Base-by-base conservation (phyloP, 208 protist species). In the Crithidia mellificae region DNA sequence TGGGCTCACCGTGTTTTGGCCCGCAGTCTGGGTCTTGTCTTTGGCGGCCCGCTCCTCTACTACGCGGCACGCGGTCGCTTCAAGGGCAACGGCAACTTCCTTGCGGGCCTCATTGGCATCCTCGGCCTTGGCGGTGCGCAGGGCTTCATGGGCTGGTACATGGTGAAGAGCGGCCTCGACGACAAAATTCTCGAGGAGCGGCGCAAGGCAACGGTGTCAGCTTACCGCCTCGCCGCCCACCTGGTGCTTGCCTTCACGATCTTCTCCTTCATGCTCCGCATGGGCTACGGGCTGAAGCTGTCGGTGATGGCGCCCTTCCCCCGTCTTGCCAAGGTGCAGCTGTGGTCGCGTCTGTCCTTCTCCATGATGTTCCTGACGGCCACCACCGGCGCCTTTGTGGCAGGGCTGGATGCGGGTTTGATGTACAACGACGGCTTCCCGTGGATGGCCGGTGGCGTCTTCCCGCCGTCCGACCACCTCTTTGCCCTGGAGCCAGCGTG, bases 141-240 rank as follows among this genome's bases (percentile, higher is more conserved):
- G 77, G 98, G 98, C 53, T 76, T 92, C 24, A 81, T 99, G 62
- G 98, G 98, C 8, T 99, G 98, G 98, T 98, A 97, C 79, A 99
- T 99, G 98, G 98, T 99, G 22, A 93, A 91, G 65, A 96, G 86
- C 59, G 98, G 98, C 14, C 87, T 99, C 7, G 91, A 98, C 58
- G 69, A 88, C 43, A 88, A 85, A 55, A 68, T 89, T 70, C 62
- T 94, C 14, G 81, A 95, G 62, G 85, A 95, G 76, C 72, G 75
- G 44, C 68, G 72, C 65, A 93, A 83, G 77, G 92, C 75, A 11
- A 94, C 64, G 17, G 84, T 84, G 55, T 97, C 73, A 49, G 91
- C 76, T 67, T 98, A 98, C 80, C 81, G 97, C 41, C 90, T 99
- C 36, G 87, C 97, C 2, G 73, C 91, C 12, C 98, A 99, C 77